These are phyloP conservation scores for Petasospora rhodanensis DNA, from an alignment of 1,139 yeast species.

Conservation along the genomic window DNA sequence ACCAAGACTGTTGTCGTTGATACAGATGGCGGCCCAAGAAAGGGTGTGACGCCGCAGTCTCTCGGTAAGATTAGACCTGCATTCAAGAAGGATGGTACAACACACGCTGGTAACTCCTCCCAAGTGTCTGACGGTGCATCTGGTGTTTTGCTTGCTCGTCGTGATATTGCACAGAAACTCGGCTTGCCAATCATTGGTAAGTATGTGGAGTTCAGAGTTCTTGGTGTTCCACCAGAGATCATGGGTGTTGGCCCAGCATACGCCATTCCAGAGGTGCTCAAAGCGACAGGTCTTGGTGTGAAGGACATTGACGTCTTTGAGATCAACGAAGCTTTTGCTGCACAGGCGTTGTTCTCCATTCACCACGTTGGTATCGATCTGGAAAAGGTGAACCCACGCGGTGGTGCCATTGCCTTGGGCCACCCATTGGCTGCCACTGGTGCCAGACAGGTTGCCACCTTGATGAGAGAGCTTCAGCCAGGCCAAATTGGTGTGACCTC, in stretches of 20 bases:
- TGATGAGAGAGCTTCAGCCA: slow-evolving; percentile 69
- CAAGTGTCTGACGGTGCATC: slow-evolving; percentile 97
- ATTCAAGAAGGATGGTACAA: slow-evolving; percentile 75
- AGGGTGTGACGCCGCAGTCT: slow-evolving; percentile 75
- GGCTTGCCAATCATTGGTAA: slow-evolving; percentile 62
- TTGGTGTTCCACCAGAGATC: slow-evolving; percentile 92
- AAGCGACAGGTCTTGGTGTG: slow-evolving; percentile 56
- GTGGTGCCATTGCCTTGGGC: slow-evolving; percentile 96
- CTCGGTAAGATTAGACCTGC: slow-evolving; percentile 80
- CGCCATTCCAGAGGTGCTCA: slow-evolving; percentile 81
- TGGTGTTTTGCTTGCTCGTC: slow-evolving; percentile 77
- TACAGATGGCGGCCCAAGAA: slow-evolving; percentile 89
- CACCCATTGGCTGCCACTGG: slow-evolving; percentile 97
- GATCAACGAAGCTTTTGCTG: slow-evolving; percentile 95
- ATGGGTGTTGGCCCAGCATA: slow-evolving; percentile 97
- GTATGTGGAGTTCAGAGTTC: slow-evolving; percentile 52
- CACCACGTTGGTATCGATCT: slow-evolving; percentile 60
- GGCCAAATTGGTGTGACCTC: slow-evolving; percentile 88
- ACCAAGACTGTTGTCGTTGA: slow-evolving; percentile 44
- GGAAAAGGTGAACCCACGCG: slow-evolving; percentile 79
- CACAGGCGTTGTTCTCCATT: slow-evolving; percentile 81
- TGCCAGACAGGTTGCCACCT: slow-evolving; percentile 88
- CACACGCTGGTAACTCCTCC: slow-evolving; percentile 95
- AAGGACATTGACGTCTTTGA: slow-evolving; percentile 74
- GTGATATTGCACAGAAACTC: slow-evolving; percentile 78